Percentiles rank a stretch among this genome's conserved stretches.
phyloP scores from a whole-genome alignment of 1,139 yeast genomes.

The Zygosaccharomyces pseudobailii region DNA sequence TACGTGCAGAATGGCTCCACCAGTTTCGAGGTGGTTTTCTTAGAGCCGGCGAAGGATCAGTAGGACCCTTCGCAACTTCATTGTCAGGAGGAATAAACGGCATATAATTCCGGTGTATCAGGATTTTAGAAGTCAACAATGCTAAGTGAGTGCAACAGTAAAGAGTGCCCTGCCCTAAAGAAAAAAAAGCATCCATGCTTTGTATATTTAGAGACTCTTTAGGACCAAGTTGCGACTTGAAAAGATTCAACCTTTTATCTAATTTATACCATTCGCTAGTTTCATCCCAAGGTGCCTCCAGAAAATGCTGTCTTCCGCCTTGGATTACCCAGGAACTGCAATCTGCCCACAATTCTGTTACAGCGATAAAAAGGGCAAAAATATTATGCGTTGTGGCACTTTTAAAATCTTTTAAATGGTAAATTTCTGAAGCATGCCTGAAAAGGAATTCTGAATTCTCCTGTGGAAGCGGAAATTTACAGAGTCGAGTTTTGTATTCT shows the following conservation, averaged over 20 bases:
- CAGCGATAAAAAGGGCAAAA: constrained; percentile 2
- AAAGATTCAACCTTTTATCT: neutral
- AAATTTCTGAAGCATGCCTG: neutral
- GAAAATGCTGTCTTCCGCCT: constrained; percentile 1
- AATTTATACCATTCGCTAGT: neutral
- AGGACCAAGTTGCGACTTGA: neutral
- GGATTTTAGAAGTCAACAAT: neutral
- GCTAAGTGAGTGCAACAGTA: neutral
- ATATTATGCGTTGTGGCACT: neutral
- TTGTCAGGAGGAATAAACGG: constrained; percentile 1
- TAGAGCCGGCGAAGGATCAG: neutral
- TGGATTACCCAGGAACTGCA: constrained; percentile 3
- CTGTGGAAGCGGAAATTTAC: constrained; percentile 1
- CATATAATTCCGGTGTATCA: constrained; percentile 2
- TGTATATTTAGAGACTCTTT: constrained; percentile 1
- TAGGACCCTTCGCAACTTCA: neutral
- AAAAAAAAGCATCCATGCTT: neutral
- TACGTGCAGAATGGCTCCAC: constrained; percentile 1
- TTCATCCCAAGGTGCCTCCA: neutral
- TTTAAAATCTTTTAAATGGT: neutral
- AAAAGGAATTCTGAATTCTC: neutral
- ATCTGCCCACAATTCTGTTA: constrained; percentile 2
- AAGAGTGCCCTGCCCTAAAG: constrained; percentile 1
- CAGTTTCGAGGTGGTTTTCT: neutral
- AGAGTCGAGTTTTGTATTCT: constrained; percentile 1